phyloP scores from a whole-genome alignment of 2,329 filamentous ascomycete genomes.

The Monascus ruber region DNA sequence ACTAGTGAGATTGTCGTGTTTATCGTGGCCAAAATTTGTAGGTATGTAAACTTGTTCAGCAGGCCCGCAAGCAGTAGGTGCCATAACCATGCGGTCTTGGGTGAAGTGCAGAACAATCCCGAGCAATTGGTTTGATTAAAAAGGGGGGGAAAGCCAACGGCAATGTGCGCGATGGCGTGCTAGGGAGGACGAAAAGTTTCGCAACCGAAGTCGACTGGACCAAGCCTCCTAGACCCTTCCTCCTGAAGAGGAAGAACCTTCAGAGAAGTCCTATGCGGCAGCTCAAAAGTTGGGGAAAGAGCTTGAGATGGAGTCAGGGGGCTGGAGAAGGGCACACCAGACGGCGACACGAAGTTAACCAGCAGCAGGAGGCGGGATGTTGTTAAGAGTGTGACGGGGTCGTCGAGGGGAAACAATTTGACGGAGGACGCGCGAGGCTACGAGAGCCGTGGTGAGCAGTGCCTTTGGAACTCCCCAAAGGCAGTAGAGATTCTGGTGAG shows the following conservation, averaged over 20 bases:
- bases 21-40: slow-evolving; percentile 16
- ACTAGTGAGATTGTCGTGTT: slow-evolving; percentile 21
- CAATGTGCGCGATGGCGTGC: slow-evolving; percentile 37
- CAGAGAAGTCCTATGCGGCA: slow-evolving; percentile 99
- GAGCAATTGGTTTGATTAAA: slow-evolving; percentile 6
- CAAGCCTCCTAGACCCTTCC: slow-evolving; percentile 99
- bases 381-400: slow-evolving; percentile 36
- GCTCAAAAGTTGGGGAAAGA: slow-evolving; percentile 60
- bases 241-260: slow-evolving; percentile 98
- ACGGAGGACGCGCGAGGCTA: slow-evolving; percentile 21
- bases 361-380: slow-evolving; percentile 34
- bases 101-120: slow-evolving; percentile 14
- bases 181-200: slow-evolving; percentile 94
- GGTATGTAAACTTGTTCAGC: slow-evolving; percentile 31
- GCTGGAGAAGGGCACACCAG: slow-evolving; percentile 28
- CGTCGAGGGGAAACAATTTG: slow-evolving; percentile 35
- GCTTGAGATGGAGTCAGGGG: slow-evolving; percentile 29
- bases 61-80: slow-evolving; percentile 54
- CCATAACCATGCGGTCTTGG: slow-evolving; percentile 50
- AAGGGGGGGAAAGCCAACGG: slow-evolving; percentile 7
- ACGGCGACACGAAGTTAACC: slow-evolving; percentile 15
- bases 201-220: slow-evolving; percentile 81
- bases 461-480: slow-evolving; percentile 34
- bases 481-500: not conserved
- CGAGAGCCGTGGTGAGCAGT: slow-evolving; percentile 28